These are phyloP conservation scores for Entomortierella parvispora DNA, from an alignment of 192 early-diverging fungal genomes.

Conservation along the genomic window DNA sequence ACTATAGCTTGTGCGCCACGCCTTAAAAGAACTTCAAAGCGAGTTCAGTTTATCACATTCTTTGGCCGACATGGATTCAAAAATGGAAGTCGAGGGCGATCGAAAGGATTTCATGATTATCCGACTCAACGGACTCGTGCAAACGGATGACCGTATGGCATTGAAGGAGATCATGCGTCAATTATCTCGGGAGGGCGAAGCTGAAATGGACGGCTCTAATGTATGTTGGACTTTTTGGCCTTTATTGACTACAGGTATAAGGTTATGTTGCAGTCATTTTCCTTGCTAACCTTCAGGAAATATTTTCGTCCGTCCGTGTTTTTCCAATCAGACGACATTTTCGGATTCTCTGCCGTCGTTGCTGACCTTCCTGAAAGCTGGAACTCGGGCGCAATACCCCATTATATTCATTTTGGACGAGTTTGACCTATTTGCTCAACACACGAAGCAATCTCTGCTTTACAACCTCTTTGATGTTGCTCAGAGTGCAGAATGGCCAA, in stretches of 20 bases:
- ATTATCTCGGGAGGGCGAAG: slow-evolving; percentile 68
- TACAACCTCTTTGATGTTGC: slow-evolving; percentile 95
- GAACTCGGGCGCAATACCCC: slow-evolving; percentile 62
- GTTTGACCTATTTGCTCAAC: slow-evolving; percentile 91
- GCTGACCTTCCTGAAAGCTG: slow-evolving; percentile 70
- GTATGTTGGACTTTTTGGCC: slow-evolving; percentile 12
- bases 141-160: slow-evolving; percentile 85
- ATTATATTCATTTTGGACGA: slow-evolving; percentile 93
- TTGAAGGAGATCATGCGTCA: slow-evolving; percentile 86
- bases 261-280: too few species aligned
- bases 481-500: slow-evolving; percentile 83
- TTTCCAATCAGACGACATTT: slow-evolving; percentile 65
- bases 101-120: slow-evolving; percentile 71
- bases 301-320: slow-evolving; percentile 2
- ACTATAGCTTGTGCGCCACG: slow-evolving; percentile 52
- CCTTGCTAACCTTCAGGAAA: too few species aligned
- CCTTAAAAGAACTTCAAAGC: slow-evolving; percentile 47
- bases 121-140: slow-evolving; percentile 79
- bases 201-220: slow-evolving; percentile 57
- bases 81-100: slow-evolving; percentile 11
- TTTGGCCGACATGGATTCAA: slow-evolving; percentile 13
- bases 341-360: slow-evolving; percentile 75
- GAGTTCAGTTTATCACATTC: slow-evolving; percentile 8
- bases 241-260: too few species aligned
- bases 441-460: slow-evolving; percentile 91